Conservation (phyloP, 495 filamentous ascomycete species). For the Daldinia bambusicola region DNA sequence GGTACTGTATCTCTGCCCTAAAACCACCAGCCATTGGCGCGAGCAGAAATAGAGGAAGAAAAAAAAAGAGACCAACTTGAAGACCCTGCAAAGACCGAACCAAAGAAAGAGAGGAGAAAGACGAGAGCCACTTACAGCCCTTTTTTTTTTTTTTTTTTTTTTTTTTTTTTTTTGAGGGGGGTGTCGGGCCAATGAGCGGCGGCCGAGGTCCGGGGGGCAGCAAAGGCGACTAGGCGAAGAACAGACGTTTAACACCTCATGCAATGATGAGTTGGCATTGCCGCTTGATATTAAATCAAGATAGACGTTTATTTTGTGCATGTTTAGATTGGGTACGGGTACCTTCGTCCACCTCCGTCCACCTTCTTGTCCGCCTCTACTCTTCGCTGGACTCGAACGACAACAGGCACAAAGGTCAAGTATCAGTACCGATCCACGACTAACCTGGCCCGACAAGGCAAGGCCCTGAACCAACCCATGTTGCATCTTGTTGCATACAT, state of each 20-base stretch:
- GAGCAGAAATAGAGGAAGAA: background rate
- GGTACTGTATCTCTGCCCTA: slow-evolving; percentile 49
- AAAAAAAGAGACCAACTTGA: too few relatives aligned
- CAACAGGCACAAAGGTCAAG: slow-evolving; percentile 7
- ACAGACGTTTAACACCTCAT: slow-evolving; percentile 69
- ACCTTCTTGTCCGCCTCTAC: too few relatives aligned
- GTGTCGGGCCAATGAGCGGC: slow-evolving; percentile 42
- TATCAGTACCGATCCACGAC: slow-evolving; percentile 39
- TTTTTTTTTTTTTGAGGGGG: background rate
- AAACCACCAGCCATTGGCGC: slow-evolving; percentile 44
- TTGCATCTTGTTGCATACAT: background rate
- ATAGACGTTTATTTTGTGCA: slow-evolving; percentile 63
- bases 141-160: background rate
- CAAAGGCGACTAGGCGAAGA: slow-evolving; percentile 62
- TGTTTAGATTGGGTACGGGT: slow-evolving; percentile 57
- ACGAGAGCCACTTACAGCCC: slow-evolving; percentile 44
- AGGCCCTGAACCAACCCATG: slow-evolving; percentile 32
- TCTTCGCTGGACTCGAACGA: too few relatives aligned
- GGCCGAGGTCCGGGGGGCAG: slow-evolving; percentile 35
- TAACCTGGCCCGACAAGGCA: slow-evolving; percentile 27
- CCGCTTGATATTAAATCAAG: slow-evolving; percentile 72
- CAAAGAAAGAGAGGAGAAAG: too few relatives aligned
- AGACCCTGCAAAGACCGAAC: too few relatives aligned
- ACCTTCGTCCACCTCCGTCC: slow-evolving; percentile 1
- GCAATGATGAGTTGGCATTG: slow-evolving; percentile 92